Base-by-base conservation (phyloP, 192 early-diverging fungal genomes). In the Entomortierella lignicola region DNA sequence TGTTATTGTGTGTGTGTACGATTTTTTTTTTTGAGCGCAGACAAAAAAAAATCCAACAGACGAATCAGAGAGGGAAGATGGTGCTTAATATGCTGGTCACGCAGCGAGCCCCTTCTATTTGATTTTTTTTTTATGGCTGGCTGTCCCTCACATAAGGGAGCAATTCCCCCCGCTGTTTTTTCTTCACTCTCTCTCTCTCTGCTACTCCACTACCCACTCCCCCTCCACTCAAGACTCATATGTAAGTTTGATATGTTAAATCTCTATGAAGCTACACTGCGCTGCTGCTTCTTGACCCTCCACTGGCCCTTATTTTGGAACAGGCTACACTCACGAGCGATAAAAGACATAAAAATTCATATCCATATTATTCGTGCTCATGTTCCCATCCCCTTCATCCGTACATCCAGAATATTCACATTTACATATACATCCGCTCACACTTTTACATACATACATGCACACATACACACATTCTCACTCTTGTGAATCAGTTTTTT, bases 111-210 rank as follows among this genome's bases (percentile, higher is more conserved):
- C 13, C 43, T 7, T 10, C 23, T 18, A 6, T 23, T 51, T 51
- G 54, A 29, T 27, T 42, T 42, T 42, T 42, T n/a, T n/a, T n/a
- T n/a, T n/a, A n/a, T 42, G 39, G n/a, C 50, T 37, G 39, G 21
- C 43, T n/a, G 30, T 48, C 66, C 31, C 66, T 57, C 66, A 59
- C 66, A 66, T 55, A 66, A 66, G 55, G 64, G 26, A 66, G 64
- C 53, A 48, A 21, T 42, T 47, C 54, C 70, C 66, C 70, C 70
- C 70, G 67, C 67, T 69, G 67, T 25, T 69, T 69, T 70, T 70
- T 70, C 39, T 42, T 48, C 60, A 37, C 30, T 50, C 55, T 68
- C 56, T 68, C 47, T 59, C 56, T 56, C 53, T 57, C 39, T 54
- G 30, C 58, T 27, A 34, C 21, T 18, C 4, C 31, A 32, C 30